These are phyloP conservation scores for Volvox carteri DNA, from an alignment of 163 green algal genomes.

Conservation along the genomic window DNA sequence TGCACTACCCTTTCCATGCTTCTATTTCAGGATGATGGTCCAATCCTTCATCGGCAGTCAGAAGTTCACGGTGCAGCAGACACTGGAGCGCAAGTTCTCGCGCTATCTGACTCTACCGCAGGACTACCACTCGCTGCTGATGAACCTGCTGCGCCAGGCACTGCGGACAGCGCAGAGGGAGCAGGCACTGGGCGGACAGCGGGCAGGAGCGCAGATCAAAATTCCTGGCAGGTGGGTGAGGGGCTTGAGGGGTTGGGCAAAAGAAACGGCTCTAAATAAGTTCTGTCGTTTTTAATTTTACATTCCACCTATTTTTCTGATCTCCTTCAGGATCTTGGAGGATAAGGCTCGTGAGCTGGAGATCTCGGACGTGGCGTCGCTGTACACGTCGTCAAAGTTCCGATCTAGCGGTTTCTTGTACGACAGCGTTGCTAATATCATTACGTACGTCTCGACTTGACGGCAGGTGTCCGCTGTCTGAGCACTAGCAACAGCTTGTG, in stretches of 20 bases:
- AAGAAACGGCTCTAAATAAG: too few relatives aligned
- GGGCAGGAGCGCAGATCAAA: constrained; percentile 50
- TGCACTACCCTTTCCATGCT: too few relatives aligned
- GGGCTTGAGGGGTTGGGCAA: not conserved
- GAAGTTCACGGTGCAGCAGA: constrained; percentile 94
- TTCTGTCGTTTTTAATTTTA: too few relatives aligned
- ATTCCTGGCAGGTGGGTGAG: constrained; percentile 71
- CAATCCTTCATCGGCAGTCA: constrained; percentile 96
- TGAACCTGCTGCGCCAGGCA: constrained; percentile 79
- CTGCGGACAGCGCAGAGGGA: constrained; percentile 76
- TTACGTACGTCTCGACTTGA: constrained; percentile 61
- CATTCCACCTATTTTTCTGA: too few relatives aligned
- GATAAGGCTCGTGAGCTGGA: constrained; percentile 85
- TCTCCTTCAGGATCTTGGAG: constrained; percentile 78
- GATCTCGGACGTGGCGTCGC: constrained; percentile 77
- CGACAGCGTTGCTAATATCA: constrained; percentile 53
- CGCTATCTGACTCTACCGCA: constrained; percentile 65
- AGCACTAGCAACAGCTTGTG: too few relatives aligned
- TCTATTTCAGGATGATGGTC: constrained; percentile 90
- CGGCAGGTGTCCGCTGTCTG: too few relatives aligned
- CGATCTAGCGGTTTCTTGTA: constrained; percentile 75
- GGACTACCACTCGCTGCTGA: constrained; percentile 80
- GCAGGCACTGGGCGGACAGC: constrained; percentile 10
- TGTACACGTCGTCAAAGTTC: constrained; percentile 77
- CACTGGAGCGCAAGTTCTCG: constrained; percentile 63